Percentiles rank a stretch among this genome's conserved stretches.
Conservation (phyloP, 768 basidiomycete genomes). For the Pleurotus tuber-regium region DNA sequence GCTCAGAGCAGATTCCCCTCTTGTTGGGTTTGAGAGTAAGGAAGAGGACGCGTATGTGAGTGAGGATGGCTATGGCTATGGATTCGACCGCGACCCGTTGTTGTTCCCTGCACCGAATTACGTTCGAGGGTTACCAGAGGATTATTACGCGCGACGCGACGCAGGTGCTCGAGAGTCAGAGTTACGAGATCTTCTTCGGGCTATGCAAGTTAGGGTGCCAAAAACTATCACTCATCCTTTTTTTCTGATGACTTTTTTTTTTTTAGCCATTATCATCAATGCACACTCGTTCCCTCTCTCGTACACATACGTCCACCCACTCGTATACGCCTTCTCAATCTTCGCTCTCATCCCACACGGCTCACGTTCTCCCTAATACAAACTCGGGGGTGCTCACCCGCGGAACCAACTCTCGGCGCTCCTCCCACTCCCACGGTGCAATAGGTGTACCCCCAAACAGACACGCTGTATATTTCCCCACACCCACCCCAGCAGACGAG, state of each 20-base stretch:
- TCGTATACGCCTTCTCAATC: neutral
- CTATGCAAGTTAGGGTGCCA: neutral
- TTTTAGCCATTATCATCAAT: neutral
- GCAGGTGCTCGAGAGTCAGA: neutral
- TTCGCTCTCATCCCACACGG: neutral
- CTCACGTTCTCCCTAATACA: neutral
- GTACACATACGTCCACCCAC: no score
- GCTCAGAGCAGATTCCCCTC: slow-evolving; percentile 1
- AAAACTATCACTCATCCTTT: no score
- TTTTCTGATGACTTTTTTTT: no score
- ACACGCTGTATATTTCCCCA: slow-evolving; percentile 3
- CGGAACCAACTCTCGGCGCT: neutral
- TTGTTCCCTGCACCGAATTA: slow-evolving; percentile 3
- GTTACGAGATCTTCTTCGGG: neutral
- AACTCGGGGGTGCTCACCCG: neutral
- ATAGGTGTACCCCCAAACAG: neutral
- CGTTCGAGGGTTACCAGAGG: neutral
- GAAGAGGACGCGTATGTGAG: neutral
- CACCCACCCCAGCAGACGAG: neutral
- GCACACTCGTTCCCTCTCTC: neutral
- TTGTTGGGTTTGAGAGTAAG: neutral
- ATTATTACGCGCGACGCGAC: neutral
- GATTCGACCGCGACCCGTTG: neutral
- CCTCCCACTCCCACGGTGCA: neutral
- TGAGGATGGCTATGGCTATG: neutral